Conservation (phyloP, 176 grass and related monocot genomes). For the Leersia perrieri region DNA sequence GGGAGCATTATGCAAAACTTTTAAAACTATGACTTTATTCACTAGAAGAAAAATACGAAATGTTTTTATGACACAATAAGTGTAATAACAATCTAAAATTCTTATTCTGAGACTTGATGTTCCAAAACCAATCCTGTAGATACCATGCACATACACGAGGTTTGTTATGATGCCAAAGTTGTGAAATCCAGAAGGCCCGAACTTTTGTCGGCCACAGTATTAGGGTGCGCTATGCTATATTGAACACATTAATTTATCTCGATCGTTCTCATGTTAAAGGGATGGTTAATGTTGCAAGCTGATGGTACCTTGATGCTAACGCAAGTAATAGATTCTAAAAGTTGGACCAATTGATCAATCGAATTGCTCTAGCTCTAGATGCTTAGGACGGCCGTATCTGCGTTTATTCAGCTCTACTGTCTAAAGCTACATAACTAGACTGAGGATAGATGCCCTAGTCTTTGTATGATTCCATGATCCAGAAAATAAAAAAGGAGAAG, state of each 20-base stretch:
- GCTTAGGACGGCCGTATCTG: constrained; percentile 24
- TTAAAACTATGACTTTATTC: background rate
- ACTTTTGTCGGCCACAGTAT: constrained; percentile 27
- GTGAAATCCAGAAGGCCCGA: constrained; percentile 4
- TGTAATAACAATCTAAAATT: background rate
- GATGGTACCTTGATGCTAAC: constrained; percentile 32
- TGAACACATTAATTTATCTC: background rate
- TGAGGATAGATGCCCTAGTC: constrained; percentile 31
- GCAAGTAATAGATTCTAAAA: constrained; percentile 49
- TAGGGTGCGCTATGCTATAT: background rate
- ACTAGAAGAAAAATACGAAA: background rate
- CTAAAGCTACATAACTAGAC: constrained; percentile 14
- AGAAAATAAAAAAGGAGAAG: background rate
- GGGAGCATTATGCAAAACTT: background rate
- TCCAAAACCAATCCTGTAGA: no score
- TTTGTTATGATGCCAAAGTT: background rate
- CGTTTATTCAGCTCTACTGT: constrained; percentile 32
- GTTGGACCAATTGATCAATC: background rate
- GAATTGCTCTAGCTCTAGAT: constrained; percentile 9
- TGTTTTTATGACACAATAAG: background rate
- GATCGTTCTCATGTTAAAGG: constrained; percentile 26
- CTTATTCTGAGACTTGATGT: background rate
- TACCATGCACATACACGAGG: background rate
- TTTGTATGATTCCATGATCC: constrained; percentile 37
- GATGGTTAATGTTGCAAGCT: constrained; percentile 25